Conservation (phyloP, 1,284 basidiomycete species). For the Coniophora puteana region DNA sequence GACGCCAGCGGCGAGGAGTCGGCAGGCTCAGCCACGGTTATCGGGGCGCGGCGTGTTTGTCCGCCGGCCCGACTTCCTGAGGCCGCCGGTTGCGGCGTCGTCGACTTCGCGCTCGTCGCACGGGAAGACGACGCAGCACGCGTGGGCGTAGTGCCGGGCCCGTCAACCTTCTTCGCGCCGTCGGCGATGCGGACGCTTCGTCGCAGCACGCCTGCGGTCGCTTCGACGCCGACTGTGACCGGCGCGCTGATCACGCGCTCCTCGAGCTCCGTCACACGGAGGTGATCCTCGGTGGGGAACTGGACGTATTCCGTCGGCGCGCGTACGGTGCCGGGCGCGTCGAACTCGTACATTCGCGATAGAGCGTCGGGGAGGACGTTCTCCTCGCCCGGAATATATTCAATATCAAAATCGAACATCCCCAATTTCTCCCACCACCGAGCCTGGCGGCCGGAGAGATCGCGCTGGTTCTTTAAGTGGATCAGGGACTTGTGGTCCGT, state of each 20-base stretch:
- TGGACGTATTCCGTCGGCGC: slow-evolving; percentile 21
- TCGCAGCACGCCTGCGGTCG: neutral
- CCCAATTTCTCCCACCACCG: slow-evolving; percentile 28
- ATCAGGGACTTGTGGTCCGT: slow-evolving; percentile 33
- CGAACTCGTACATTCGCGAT: slow-evolving; percentile 30
- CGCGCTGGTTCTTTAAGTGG: slow-evolving; percentile 27
- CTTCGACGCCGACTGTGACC: neutral
- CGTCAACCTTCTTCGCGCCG: neutral
- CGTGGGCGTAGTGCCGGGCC: neutral
- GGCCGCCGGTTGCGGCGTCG: too few species aligned
- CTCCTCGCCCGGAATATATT: slow-evolving; percentile 26
- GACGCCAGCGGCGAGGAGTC: too few species aligned
- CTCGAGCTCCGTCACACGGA: neutral
- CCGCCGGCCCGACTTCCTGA: too few species aligned
- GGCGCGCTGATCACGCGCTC: slow-evolving; percentile 2
- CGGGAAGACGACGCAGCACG: neutral
- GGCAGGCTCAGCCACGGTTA: neutral
- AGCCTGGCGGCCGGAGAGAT: slow-evolving; percentile 25
- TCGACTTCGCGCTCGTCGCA: neutral
- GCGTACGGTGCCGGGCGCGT: slow-evolving; percentile 20
- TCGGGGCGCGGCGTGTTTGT: too few species aligned
- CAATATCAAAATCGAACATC: slow-evolving; percentile 30
- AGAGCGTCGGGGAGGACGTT: slow-evolving; percentile 32
- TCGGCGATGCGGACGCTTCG: neutral
- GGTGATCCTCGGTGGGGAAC: neutral